Conservation (phyloP, 352 stramenopile genomes). For the Aphanomyces stellatus region DNA sequence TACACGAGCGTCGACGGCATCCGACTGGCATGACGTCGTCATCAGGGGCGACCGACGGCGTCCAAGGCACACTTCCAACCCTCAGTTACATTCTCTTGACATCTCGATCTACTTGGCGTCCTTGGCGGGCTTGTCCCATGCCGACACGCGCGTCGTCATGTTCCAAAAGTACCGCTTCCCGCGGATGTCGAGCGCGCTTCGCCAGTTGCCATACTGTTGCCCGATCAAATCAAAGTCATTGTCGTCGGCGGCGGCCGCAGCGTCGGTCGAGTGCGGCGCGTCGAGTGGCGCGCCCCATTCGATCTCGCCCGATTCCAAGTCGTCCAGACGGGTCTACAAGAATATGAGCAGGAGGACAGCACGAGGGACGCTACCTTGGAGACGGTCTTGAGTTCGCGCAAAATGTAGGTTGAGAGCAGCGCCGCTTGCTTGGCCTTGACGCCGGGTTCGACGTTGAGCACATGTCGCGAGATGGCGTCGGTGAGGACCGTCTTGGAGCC, state of each 20-base stretch:
- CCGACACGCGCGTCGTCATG: conserved; percentile 65
- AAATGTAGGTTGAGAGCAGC: conserved; percentile 60
- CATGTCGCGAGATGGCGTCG: conserved; percentile 52
- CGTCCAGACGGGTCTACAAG: conserved; percentile 5
- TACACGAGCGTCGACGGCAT: too few species aligned
- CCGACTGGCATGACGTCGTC: too few species aligned
- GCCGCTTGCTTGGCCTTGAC: conserved; percentile 47
- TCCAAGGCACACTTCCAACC: too few species aligned
- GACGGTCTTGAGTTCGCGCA: conserved; percentile 70
- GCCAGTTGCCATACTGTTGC: conserved; percentile 78
- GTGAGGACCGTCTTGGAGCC: conserved; percentile 41
- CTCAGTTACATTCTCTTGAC: not conserved
- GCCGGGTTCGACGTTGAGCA: conserved; percentile 62
- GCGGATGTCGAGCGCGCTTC: conserved; percentile 71
- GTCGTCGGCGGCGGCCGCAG: conserved; percentile 20
- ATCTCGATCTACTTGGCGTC: not conserved
- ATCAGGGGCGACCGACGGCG: too few species aligned
- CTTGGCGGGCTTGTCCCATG: conserved; percentile 57
- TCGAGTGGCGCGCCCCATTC: conserved; percentile 46
- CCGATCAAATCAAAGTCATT: conserved; percentile 70
- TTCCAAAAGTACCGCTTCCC: conserved; percentile 87
- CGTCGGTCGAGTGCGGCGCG: not conserved
- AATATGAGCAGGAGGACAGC: conserved; percentile 23
- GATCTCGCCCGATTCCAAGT: conserved; percentile 39
- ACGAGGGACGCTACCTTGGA: conserved; percentile 57